These are phyloP conservation scores for Dispira simplex DNA, from an alignment of 192 early-diverging fungal species.

Conservation along the genomic window DNA sequence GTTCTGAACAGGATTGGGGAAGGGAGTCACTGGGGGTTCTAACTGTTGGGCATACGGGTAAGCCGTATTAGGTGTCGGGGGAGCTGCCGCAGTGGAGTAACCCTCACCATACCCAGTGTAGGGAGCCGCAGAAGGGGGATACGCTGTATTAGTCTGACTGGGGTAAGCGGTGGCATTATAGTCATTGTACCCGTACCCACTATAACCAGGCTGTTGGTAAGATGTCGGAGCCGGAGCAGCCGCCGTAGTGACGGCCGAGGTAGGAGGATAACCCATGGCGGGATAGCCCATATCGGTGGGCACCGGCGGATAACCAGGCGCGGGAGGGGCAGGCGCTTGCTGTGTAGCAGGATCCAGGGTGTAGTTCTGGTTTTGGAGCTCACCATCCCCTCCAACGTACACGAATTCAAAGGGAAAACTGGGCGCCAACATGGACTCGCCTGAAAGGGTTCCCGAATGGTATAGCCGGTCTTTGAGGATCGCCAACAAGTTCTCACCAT, in stretches of 20 bases:
- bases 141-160: not conserved
- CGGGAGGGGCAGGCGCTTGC: too few species aligned
- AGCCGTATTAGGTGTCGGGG: slow-evolving; percentile 1
- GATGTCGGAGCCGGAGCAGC: too few species aligned
- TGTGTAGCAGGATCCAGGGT: too few species aligned
- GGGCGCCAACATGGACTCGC: slow-evolving; percentile 23
- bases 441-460: slow-evolving; percentile 29
- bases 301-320: too few species aligned
- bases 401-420: slow-evolving; percentile 47
- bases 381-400: slow-evolving; percentile 31
- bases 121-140: not conserved
- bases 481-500: slow-evolving; percentile 29
- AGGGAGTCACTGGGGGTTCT: not conserved
- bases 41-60: not conserved
- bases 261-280: too few species aligned
- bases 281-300: too few species aligned
- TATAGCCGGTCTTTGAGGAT: slow-evolving; percentile 61
- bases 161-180: slow-evolving; percentile 22
- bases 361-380: slow-evolving; percentile 15
- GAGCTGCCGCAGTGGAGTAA: not conserved
- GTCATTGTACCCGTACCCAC: slow-evolving; percentile 15
- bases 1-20: too few species aligned
- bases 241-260: too few species aligned
- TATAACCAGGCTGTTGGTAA: slow-evolving; percentile 8
- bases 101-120: not conserved